These are phyloP conservation scores for Sedum album DNA, from an alignment of 164 flowering plant genomes.

Conservation along the genomic window DNA sequence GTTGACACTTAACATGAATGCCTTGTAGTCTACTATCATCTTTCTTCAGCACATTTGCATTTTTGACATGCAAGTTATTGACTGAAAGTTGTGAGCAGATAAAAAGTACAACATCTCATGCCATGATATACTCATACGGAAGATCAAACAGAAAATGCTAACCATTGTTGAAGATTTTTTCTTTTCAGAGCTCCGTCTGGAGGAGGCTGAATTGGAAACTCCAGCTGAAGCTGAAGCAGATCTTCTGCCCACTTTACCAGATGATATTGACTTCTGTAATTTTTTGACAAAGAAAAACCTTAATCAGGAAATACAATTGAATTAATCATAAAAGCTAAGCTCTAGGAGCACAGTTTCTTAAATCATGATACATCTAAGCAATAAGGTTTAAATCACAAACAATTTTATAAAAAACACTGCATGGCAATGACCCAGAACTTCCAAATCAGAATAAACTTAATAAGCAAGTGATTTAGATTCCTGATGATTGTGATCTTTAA, in stretches of 20 bases:
- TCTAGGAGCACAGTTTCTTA: not conserved
- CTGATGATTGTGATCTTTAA: no score
- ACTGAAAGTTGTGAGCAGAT: not conserved
- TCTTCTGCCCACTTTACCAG: conserved; percentile 58
- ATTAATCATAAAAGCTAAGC: not conserved
- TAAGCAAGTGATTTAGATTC: no score
- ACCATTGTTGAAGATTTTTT: conserved; percentile 51
- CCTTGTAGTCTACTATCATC: no score
- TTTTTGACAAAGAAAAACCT: not conserved
- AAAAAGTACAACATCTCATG: not conserved
- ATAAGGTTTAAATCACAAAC: no score
- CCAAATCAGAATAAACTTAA: no score
- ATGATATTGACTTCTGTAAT: conserved; percentile 45
- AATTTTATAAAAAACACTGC: not conserved
- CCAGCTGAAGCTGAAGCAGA: conserved; percentile 32
- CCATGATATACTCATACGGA: not conserved
- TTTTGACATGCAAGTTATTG: not conserved
- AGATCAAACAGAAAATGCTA: not conserved
- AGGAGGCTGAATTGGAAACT: conserved; percentile 38
- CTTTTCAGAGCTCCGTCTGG: conserved; percentile 60
- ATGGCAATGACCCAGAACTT: not conserved
- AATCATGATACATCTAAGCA: not conserved
- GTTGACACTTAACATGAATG: no score
- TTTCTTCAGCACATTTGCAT: not conserved
- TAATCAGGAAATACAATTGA: not conserved